Evolutionary conservation across 2,329 filamentous ascomycete species (phyloP), one percentile per base, ranked within the genome.

Genomic region (Parascedosporium putredinis): DNA sequence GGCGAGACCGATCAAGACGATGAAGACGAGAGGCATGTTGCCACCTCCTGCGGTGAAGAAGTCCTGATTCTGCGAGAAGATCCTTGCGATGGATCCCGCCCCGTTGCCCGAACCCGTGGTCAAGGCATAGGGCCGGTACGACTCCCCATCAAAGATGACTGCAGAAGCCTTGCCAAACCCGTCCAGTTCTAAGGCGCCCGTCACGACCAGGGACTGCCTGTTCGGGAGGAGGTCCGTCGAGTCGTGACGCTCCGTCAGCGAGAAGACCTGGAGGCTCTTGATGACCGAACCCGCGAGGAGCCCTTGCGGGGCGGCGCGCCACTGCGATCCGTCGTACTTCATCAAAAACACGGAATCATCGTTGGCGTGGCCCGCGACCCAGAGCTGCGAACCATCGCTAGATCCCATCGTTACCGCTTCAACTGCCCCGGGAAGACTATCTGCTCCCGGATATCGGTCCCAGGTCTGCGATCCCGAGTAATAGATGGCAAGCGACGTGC

Each of bases 131-230:
- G 93, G 91, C 47, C 74, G 73, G 62, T 91, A 81, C 2, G 72
- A 69, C 9, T 82, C 88, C 58, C 93, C 93, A 60, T 97, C 88
- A 70, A 86, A 98, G 24, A 96, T 71, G 6, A 83, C 91, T 7
- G 88, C 89, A 12, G 91, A 95, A 5, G 85, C 88, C 51, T 82
- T 83, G 52, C 91, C 90, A 61, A 89, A 89, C 45, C 71, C 70
- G 0, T 84, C 79, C 16, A 97, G 74, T 55, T 81, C 76, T 56
- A 98, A 79, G 49, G 84, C 79, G 34, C 93, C 93, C n/a, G 88
- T 88, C 46, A 97, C 71, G 67, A 98, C 76, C 31, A 98, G 77
- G 3, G 81, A 76, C 62, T 93, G 81, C 54, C 81, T 73, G 16
- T 75, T 67, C 47, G 81, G 74, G 14, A 98, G 67, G 5, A 89